Base-by-base conservation (phyloP, 768 basidiomycete species). In the Mycena galericulata region DNA sequence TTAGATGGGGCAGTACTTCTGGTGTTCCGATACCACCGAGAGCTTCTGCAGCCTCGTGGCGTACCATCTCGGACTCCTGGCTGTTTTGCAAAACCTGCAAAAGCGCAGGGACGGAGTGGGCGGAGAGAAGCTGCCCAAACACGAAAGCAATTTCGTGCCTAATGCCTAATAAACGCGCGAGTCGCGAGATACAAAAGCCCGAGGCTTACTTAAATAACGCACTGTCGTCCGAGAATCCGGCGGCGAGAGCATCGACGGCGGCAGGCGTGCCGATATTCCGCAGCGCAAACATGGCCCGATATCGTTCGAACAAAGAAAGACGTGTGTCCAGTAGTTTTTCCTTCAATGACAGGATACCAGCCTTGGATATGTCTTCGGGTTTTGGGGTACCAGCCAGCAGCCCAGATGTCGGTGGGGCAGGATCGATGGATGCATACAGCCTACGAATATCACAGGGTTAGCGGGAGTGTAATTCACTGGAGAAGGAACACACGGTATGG, bases 91-190 rank as follows among this genome's bases (percentile, higher is more conserved):
- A 84, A 30, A 97, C 94, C 41, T 86, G 79, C 38, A 98, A 77
- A 34, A 99, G 84, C 0, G 93, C 86, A 12, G 97, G 96, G 24
- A 99, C 93, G 0, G 96, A 92, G 76, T 96, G 90, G 7, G 92
- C 85, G 1, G 95, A 96, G 56, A 95, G 88, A 46, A 99, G 87
- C 82, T 99, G 98, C 15, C 98, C 98, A 75, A 99, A 98, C 49
- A 99, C 92, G 79, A 98, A 99, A 1, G 98, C 98, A 51, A 99
- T 95, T 79, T 99, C 98, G 79, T 99, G 98, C 70, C 97, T 97
- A 41, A 45, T 10, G 59, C 46, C 29, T 60, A 30, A 43, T 57
- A 36, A 41, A 29, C 29, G 34, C 36, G 17, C 8, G 20, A n/a
- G 0, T 45, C 29, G 30, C 26, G 22, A 32, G 27, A 38, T 18